phyloP scores from a whole-genome alignment of 2,329 filamentous ascomycete species.

The Fusarium verticillioides region DNA sequence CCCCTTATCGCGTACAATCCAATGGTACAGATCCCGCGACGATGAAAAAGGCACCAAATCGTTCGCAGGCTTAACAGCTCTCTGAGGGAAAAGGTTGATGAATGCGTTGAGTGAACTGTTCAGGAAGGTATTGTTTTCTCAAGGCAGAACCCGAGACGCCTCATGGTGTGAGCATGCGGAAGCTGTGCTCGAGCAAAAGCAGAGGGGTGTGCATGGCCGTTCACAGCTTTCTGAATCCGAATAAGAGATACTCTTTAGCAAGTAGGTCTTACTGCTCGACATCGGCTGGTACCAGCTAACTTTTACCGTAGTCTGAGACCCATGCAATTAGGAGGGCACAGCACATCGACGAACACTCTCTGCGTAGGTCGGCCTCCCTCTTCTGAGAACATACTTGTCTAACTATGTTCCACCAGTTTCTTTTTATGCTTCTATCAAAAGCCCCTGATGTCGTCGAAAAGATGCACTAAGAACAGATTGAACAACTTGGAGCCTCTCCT shows the following conservation, averaged over 20 bases:
- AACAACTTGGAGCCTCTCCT: neutral
- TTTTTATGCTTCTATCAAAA: slow-evolving; percentile 20
- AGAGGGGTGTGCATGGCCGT: accelerated
- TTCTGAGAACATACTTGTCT: neutral
- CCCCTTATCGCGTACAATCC: slow-evolving; percentile 9
- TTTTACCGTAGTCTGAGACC: neutral
- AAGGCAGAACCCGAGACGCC: slow-evolving; percentile 10
- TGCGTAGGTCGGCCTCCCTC: neutral
- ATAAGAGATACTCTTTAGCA: neutral
- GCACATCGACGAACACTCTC: slow-evolving; percentile 12
- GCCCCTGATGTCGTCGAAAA: neutral
- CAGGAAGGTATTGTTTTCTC: neutral
- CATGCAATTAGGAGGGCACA: slow-evolving; percentile 20
- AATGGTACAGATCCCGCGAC: neutral
- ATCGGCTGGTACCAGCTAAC: neutral
- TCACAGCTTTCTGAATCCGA: neutral
- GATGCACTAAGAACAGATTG: slow-evolving; percentile 15
- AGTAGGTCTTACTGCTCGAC: neutral
- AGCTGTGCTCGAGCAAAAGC: neutral
- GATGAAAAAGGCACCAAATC: slow-evolving; percentile 7
- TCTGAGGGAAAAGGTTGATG: neutral
- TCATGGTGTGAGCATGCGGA: slow-evolving; percentile 17
- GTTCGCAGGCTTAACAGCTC: neutral
- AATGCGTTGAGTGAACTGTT: neutral
- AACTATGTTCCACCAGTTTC: neutral